A percentile compares a stretch with the other conserved stretches of the same genome.
Conservation (phyloP, 441 rosid species). For the Hypseocharis bilobata region DNA sequence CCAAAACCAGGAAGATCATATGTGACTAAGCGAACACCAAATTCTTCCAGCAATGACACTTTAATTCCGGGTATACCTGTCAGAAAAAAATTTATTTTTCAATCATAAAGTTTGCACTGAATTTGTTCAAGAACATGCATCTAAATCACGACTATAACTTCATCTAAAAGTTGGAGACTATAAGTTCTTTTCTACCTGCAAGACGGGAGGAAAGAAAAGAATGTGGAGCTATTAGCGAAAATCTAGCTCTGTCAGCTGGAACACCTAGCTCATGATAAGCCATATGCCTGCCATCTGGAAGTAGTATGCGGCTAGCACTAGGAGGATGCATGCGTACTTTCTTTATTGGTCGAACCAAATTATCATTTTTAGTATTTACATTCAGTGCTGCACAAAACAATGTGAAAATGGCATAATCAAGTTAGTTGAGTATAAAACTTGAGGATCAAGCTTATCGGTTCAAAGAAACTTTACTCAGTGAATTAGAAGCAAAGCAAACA, state of each 20-base stretch:
- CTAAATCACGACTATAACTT: conserved; percentile 7
- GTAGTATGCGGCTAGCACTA: conserved; percentile 47
- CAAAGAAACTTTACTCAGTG: too few relatives aligned
- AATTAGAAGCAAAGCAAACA: too few relatives aligned
- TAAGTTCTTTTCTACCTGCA: conserved; percentile 41
- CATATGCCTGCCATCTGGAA: conserved; percentile 83
- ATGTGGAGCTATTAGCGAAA: conserved; percentile 63
- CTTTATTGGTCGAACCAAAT: conserved; percentile 31
- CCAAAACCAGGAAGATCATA: conserved; percentile 77
- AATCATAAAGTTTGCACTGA: conserved; percentile 1
- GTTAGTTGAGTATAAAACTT: too few relatives aligned
- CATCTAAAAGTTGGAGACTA: conserved; percentile 7
- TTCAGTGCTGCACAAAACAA: conserved; percentile 47
- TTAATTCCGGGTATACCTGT: conserved; percentile 73
- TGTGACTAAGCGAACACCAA: conserved; percentile 52
- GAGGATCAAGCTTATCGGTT: not conserved
- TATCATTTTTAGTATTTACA: conserved; percentile 35
- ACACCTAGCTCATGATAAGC: conserved; percentile 76
- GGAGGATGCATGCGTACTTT: conserved; percentile 62
- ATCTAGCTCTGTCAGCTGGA: conserved; percentile 60
- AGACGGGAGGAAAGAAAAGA: conserved; percentile 84
- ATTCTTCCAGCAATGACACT: conserved; percentile 59
- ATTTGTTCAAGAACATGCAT: conserved; percentile 6
- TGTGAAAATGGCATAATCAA: conserved; percentile 5
- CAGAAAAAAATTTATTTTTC: conserved; percentile 13